phyloP scores from a whole-genome alignment of 805 yeast species.

The Suhomyces canberraensis region DNA sequence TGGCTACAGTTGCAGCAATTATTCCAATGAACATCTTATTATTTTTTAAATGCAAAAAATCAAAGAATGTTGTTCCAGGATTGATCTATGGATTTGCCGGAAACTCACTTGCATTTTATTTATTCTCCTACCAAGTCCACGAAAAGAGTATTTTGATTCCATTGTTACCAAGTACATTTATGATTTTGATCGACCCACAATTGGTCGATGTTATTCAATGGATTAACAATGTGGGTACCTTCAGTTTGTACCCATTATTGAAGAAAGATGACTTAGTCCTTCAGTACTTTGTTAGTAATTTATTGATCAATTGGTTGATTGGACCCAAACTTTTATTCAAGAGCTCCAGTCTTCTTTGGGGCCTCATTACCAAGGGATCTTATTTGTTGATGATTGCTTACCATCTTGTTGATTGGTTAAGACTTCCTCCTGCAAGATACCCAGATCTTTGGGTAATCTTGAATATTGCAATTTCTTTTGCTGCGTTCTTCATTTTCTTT shows the following conservation, averaged over 20 bases:
- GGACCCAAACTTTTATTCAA: constrained; percentile 32
- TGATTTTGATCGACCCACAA: constrained; percentile 53
- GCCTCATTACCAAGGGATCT: constrained; percentile 21
- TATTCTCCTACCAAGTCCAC: constrained; percentile 94
- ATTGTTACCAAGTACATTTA: constrained; percentile 73
- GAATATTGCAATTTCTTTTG: constrained; percentile 72
- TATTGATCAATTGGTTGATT: constrained; percentile 75
- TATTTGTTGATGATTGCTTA: constrained; percentile 45
- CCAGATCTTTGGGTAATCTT: constrained; percentile 87
- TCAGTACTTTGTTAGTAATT: constrained; percentile 63
- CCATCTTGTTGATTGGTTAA: constrained; percentile 51
- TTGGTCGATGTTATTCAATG: constrained; percentile 76
- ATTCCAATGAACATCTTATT: constrained; percentile 20
- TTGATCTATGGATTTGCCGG: constrained; percentile 70
- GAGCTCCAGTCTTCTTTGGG: constrained; percentile 21
- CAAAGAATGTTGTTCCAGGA: constrained; percentile 15
- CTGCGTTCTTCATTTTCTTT: constrained; percentile 72
- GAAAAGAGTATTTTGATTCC: constrained; percentile 91
- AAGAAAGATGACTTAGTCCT: constrained; percentile 68
- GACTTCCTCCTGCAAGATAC: constrained; percentile 53
- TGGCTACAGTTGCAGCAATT: constrained; percentile 45
- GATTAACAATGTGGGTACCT: constrained; percentile 80
- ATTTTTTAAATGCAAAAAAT: constrained; percentile 9
- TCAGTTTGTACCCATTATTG: constrained; percentile 85
- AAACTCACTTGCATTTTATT: constrained; percentile 81